Base-by-base conservation (phyloP, 2,329 filamentous ascomycete genomes). In the Elsinoe necatrix region DNA sequence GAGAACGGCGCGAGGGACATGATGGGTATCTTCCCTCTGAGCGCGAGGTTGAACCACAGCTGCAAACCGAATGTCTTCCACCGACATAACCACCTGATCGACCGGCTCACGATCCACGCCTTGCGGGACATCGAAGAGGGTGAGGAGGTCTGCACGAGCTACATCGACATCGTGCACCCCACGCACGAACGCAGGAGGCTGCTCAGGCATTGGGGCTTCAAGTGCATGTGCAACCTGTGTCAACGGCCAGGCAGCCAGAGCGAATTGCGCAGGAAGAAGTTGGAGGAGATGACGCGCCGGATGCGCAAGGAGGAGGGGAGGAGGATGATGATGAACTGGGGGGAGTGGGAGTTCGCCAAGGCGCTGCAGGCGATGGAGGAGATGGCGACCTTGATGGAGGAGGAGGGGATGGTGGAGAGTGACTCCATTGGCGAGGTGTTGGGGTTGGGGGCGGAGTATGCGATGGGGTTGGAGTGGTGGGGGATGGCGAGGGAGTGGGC, bases 171-270 rank as follows among this genome's bases (percentile, higher is more conserved):
- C 6, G 59, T 58, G 25, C 56, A 60, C 41, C 20, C 50, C 11
- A 58, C 45, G 57, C 59, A 43, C 16, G 48, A 45, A 27, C 55
- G 54, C 27, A 45, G 59, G n/a, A 55, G 58, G 9, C 25, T 57
- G 1, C 56, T 63, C 11, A 59, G 62, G n/a, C 58, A 61, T 42
- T 67, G 66, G 57, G 63, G 61, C 21, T 68, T 69, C 61, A 62
- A 54, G 18, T 68, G 67, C 58, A 41, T 57, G 1, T 69, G 67
- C 37, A 21, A 27, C 5, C 61, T 62, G 5, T 69, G 67, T 60
- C 29, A 45, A 7, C 61, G 65, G 21, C 18, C 51, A 2, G 61
- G 62, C 12, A 57, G 55, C 3, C 11, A 11, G 14, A 34, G 23
- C 18, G 58, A 60, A 9, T 4, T 8, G 14, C 57, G 60, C 4